Conservation (phyloP, 306 rosid species). For the Inga oerstediana region DNA sequence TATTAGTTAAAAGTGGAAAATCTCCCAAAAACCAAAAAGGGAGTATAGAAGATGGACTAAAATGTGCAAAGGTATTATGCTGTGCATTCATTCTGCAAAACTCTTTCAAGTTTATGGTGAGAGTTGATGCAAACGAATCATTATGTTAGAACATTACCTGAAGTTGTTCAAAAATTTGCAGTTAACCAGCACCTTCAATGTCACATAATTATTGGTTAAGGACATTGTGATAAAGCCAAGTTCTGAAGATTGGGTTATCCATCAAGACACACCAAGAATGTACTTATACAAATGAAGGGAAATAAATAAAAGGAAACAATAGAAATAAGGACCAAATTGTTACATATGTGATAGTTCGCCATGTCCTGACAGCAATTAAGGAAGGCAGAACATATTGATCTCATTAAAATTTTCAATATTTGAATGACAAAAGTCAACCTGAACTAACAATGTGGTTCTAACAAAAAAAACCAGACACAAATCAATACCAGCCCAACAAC, state of each 20-base stretch:
- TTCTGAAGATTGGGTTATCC: slow-evolving; percentile 14
- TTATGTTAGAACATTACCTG: not conserved
- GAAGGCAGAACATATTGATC: slow-evolving; percentile 1
- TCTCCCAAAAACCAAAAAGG: not conserved
- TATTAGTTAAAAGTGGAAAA: not conserved
- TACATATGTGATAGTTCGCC: slow-evolving; percentile 6
- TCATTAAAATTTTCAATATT: slow-evolving; percentile 14
- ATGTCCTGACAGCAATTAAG: slow-evolving; percentile 22
- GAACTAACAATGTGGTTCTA: slow-evolving; percentile 29
- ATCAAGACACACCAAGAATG: slow-evolving; percentile 12
- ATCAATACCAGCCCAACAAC: slow-evolving; percentile 26
- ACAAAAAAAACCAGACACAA: slow-evolving; percentile 15
- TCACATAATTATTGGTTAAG: slow-evolving; percentile 12
- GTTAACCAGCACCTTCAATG: not conserved
- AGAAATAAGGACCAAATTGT: not conserved
- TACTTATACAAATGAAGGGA: not conserved
- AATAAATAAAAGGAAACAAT: not conserved
- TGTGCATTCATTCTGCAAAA: not conserved
- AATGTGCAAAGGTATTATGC: slow-evolving; percentile 1
- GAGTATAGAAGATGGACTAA: not conserved
- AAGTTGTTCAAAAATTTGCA: slow-evolving; percentile 12
- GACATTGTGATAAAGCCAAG: not conserved
- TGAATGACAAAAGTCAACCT: slow-evolving; percentile 27
- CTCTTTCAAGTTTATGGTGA: not conserved
- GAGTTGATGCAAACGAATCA: slow-evolving; percentile 3